phyloP scores from a whole-genome alignment of 2,329 filamentous ascomycete species.

The Fusarium devonianum region DNA sequence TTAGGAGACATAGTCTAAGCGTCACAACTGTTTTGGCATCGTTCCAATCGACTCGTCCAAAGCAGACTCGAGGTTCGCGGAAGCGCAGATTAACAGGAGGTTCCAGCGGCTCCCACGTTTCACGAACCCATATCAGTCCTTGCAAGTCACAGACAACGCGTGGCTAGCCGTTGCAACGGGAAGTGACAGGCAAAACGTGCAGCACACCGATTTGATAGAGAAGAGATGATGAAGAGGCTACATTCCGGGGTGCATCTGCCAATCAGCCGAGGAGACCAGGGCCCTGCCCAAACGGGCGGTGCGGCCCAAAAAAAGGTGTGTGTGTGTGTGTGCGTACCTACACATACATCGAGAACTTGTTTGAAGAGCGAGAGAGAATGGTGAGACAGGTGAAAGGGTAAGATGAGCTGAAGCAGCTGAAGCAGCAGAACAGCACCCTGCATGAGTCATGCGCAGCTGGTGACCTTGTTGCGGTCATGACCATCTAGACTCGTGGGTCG shows the following conservation, averaged over 20 bases:
- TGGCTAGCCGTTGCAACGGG: slow-evolving; percentile 31
- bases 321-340: slow-evolving; percentile 25
- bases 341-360: slow-evolving; percentile 36
- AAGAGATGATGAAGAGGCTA: slow-evolving; percentile 37
- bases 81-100: slow-evolving; percentile 12
- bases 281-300: slow-evolving; percentile 33
- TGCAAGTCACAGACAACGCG: slow-evolving; percentile 23
- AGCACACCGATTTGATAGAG: slow-evolving; percentile 39
- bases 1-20: no score
- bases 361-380: slow-evolving; percentile 18
- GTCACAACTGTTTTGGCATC: slow-evolving; percentile 20
- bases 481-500: no score
- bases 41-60: slow-evolving; percentile 14
- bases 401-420: slow-evolving; percentile 20
- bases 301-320: slow-evolving; percentile 34
- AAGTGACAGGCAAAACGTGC: slow-evolving; percentile 37
- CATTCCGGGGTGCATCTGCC: slow-evolving; percentile 38
- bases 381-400: slow-evolving; percentile 15
- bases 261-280: slow-evolving; percentile 37
- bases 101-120: slow-evolving; percentile 38
- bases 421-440: no score
- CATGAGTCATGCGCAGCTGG: no score
- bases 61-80: slow-evolving; percentile 20
- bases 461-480: no score
- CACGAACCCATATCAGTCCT: slow-evolving; percentile 24